Evolutionary conservation across 352 stramenopile genomes (phyloP).

Genomic region (Globisporangium solare): DNA sequence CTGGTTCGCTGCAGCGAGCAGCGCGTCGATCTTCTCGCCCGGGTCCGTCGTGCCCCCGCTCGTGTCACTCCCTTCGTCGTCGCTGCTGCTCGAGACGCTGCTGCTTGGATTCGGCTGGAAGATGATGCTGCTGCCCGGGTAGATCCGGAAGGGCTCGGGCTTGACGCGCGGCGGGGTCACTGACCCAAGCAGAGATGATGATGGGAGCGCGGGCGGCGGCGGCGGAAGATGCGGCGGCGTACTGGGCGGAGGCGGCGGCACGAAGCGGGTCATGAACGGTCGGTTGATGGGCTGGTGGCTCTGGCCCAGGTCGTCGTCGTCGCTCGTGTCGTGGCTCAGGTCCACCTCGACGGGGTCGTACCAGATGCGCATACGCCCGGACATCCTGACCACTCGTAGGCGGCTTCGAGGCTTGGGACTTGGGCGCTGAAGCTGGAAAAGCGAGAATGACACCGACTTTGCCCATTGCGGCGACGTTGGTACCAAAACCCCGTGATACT

Average conservation of each 20-base stretch:
- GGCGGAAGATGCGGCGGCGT: neutral
- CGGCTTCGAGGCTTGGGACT: slow-evolving; percentile 1
- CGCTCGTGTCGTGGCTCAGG: slow-evolving; percentile 14
- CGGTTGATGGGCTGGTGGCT: slow-evolving; percentile 1
- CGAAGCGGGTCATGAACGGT: neutral
- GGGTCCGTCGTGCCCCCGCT: slow-evolving; percentile 27
- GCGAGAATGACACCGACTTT: slow-evolving; percentile 10
- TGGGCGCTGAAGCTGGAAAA: slow-evolving; percentile 11
- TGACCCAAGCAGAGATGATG: no score
- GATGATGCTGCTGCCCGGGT: slow-evolving; percentile 13
- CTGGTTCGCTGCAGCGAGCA: slow-evolving; percentile 7
- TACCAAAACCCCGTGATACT: slow-evolving; percentile 1
- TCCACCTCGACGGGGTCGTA: slow-evolving; percentile 13
- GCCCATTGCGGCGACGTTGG: slow-evolving; percentile 1
- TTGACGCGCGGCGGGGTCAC: neutral
- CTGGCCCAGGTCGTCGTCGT: slow-evolving; percentile 8
- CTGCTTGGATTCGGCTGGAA: slow-evolving; percentile 14
- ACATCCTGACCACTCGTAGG: neutral
- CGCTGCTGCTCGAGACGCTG: slow-evolving; percentile 13
- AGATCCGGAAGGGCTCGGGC: slow-evolving; percentile 13
- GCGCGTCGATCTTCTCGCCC: slow-evolving; percentile 8
- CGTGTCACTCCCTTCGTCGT: slow-evolving; percentile 27
- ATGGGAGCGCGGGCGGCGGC: neutral
- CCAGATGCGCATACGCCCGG: slow-evolving; percentile 16
- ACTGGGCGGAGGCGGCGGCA: neutral